These are phyloP conservation scores for Kodamaea fukazawae DNA, from an alignment of 805 yeast species.

Conservation along the genomic window DNA sequence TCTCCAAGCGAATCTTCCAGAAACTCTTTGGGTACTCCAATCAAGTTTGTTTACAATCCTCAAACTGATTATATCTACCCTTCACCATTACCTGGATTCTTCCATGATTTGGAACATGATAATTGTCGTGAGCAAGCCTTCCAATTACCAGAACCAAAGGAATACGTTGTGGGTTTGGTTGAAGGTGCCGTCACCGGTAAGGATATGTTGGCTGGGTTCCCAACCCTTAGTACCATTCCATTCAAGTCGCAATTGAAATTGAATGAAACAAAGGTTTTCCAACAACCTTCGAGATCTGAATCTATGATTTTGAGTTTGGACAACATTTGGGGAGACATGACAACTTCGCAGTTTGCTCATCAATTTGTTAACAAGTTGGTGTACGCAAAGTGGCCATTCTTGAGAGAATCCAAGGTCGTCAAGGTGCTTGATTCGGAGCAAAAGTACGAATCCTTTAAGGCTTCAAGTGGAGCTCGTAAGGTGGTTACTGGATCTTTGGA, in stretches of 20 bases:
- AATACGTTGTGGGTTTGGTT: slow-evolving; percentile 52
- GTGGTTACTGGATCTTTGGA: slow-evolving; percentile 34
- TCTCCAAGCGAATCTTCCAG: slow-evolving; percentile 69
- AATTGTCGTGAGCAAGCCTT: slow-evolving; percentile 68
- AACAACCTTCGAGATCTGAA: slow-evolving; percentile 78
- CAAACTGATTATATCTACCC: slow-evolving; percentile 65
- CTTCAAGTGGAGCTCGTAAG: slow-evolving; percentile 20
- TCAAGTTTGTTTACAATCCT: slow-evolving; percentile 71
- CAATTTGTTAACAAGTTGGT: slow-evolving; percentile 60
- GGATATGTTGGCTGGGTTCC: slow-evolving; percentile 86
- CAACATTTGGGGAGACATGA: slow-evolving; percentile 52
- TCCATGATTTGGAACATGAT: slow-evolving; percentile 74
- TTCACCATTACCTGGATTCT: slow-evolving; percentile 74
- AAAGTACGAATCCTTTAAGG: slow-evolving; percentile 44
- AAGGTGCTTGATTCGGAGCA: slow-evolving; percentile 55
- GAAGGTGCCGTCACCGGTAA: slow-evolving; percentile 67
- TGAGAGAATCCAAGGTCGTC: slow-evolving; percentile 73
- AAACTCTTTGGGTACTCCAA: slow-evolving; percentile 70
- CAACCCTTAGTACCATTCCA: slow-evolving; percentile 71
- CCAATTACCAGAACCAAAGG: slow-evolving; percentile 47
- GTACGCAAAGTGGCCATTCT: slow-evolving; percentile 87
- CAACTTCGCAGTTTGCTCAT: slow-evolving; percentile 63
- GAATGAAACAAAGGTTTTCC: slow-evolving; percentile 74
- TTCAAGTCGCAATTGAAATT: slow-evolving; percentile 51
- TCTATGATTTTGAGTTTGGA: slow-evolving; percentile 69